A percentile compares a stretch with the other conserved stretches of the same genome.
Conservation (phyloP, 345 rosid genomes). For the Eucalyptus cladocalyx region DNA sequence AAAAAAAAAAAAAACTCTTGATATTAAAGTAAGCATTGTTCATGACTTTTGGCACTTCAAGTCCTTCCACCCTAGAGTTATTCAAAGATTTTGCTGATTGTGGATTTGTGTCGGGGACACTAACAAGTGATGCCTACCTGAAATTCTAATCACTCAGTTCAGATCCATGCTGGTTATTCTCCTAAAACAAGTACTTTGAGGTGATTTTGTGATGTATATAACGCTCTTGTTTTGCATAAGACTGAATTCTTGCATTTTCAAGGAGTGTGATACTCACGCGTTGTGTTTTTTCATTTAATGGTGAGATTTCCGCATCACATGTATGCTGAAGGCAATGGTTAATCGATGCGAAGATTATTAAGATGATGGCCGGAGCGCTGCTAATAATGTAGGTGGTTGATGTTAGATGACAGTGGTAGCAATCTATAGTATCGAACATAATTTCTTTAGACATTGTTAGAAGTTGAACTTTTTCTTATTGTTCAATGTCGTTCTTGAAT, state of each 20-base stretch:
- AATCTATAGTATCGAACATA: accelerated
- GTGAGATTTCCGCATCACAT: not conserved
- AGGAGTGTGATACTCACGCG: not conserved
- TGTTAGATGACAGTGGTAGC: too few relatives aligned
- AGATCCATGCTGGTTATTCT: not conserved
- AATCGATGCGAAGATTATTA: not conserved
- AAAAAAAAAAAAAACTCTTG: too few relatives aligned
- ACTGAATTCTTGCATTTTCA: not conserved
- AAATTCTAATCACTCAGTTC: not conserved
- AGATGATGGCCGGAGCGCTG: not conserved
- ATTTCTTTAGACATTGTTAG: not conserved
- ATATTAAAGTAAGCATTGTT: too few relatives aligned
- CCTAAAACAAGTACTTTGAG: not conserved
- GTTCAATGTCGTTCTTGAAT: not conserved
- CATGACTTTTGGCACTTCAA: too few relatives aligned
- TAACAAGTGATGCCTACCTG: accelerated
- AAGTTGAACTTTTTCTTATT: too few relatives aligned
- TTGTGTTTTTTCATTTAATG: too few relatives aligned
- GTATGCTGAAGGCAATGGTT: not conserved
- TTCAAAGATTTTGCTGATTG: not conserved
- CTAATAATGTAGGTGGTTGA: not conserved
- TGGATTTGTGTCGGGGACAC: not conserved
- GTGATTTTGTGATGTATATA: not conserved
- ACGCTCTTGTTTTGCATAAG: not conserved
- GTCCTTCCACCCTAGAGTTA: not conserved